Evolutionary conservation across 2,329 filamentous ascomycete species (phyloP), one percentile per base, ranked within the genome.

Genomic region (Alternaria sp.): DNA sequence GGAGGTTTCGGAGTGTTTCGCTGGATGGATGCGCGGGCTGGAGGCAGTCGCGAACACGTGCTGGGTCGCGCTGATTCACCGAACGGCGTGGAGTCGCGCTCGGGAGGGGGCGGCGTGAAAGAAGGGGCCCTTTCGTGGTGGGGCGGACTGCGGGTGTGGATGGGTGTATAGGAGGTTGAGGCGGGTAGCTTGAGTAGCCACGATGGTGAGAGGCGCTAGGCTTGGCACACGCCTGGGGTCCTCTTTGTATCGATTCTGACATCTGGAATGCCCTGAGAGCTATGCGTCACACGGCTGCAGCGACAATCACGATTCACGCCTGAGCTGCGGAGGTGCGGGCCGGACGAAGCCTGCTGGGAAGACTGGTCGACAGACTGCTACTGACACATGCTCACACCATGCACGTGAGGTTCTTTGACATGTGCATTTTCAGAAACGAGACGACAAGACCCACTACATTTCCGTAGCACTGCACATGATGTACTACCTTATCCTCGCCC

Each of bases 141-240:
- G 75, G 77, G 73, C 73, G 69, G 67, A 58, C 70, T 63, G 70
- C 67, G 73, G 66, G 69, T 72, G 66, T 71, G 75, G 69, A 74
- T 75, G 63, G 28, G 60, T 64, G 66, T 66, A 69, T 69, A 69
- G 70, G 71, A 71, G 69, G 61, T 60, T 63, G 60, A 59, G 46
- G 49, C 51, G 49, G 56, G 46, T 56, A 55, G 49, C 49, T 53
- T 37, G 49, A 53, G 66, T 61, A 65, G 63, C 55, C 64, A 62
- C 54, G 61, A 64, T 68, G 66, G 64, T 65, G 61, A 66, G 61
- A 65, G 60, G 64, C 65, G 68, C 60, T 44, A 49, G 58, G 43
- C 71, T 73, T 73, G 69, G 71, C 71, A 44, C 50, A 41, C 50
- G 55, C 53, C 33, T 60, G 50, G 57, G 61, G 55, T 55, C 64